Evolutionary conservation across 192 early-diverging fungal genomes (phyloP).

Genomic region (Podila epigama): DNA sequence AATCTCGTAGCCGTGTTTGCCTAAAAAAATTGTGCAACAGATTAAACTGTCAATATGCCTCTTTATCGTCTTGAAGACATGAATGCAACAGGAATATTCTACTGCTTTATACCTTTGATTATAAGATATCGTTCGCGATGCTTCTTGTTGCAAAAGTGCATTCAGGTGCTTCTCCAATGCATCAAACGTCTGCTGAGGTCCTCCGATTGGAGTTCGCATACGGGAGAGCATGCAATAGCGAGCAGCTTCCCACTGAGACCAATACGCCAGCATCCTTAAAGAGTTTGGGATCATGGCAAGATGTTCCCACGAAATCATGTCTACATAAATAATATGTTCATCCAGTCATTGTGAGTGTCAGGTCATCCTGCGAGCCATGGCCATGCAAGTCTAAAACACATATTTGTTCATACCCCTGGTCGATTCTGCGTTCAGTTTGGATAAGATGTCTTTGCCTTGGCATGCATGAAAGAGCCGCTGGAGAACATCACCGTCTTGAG

Average conservation of each 20-base stretch:
- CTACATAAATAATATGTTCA: not conserved
- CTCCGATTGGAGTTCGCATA: constrained; percentile 77
- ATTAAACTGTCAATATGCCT: not conserved
- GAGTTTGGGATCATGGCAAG: constrained; percentile 46
- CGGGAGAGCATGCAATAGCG: constrained; percentile 77
- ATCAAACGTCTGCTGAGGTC: constrained; percentile 70
- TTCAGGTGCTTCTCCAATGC: constrained; percentile 57
- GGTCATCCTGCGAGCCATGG: not conserved
- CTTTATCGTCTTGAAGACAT: not conserved
- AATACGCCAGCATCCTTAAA: constrained; percentile 62
- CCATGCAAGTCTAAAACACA: not conserved
- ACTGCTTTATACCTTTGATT: not conserved
- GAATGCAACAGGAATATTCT: not conserved
- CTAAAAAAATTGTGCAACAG: not conserved
- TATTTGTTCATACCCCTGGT: constrained; percentile 16
- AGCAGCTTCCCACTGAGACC: constrained; percentile 79
- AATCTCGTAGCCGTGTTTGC: constrained; percentile 47
- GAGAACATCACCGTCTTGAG: constrained; percentile 50
- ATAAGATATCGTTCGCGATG: not conserved
- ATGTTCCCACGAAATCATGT: constrained; percentile 16
- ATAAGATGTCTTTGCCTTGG: constrained; percentile 43
- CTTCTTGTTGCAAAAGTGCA: constrained; percentile 20
- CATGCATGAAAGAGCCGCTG: constrained; percentile 67
- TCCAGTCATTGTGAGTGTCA: not conserved
- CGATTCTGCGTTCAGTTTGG: constrained; percentile 27